Evolutionary conservation across 2,329 filamentous ascomycete species (phyloP).

Genomic region (Neurospora sp.): DNA sequence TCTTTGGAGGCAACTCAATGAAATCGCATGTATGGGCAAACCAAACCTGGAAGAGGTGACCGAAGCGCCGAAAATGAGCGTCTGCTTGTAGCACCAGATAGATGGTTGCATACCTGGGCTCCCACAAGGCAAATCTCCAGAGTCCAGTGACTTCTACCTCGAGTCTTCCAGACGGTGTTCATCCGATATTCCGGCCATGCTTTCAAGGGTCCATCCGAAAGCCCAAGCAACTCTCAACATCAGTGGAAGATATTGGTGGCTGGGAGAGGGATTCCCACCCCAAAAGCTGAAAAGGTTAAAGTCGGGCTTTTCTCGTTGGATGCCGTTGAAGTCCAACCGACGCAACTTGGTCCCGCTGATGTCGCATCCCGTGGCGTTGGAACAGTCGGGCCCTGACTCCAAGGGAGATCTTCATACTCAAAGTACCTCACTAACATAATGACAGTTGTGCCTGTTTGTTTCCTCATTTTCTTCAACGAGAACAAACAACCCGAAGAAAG

Average conservation of each 20-base stretch:
- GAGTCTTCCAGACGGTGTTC: background rate
- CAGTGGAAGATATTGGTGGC: background rate
- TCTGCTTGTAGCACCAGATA: background rate
- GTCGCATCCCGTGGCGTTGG: background rate
- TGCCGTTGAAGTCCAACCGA: background rate
- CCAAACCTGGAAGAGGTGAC: background rate
- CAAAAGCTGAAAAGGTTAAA: background rate
- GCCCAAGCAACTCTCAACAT: background rate
- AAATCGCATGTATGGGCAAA: background rate
- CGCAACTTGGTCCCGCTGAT: background rate
- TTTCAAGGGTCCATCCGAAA: background rate
- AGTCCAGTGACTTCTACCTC: background rate
- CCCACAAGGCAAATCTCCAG: background rate
- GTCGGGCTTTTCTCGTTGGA: background rate
- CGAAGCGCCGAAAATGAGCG: background rate
- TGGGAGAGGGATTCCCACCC: background rate
- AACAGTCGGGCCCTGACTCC: background rate
- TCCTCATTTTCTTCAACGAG: background rate
- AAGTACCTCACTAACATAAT: background rate
- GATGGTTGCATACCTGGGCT: background rate
- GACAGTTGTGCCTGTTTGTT: background rate
- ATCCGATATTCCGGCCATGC: background rate
- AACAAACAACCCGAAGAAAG: background rate
- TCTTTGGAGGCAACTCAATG: background rate
- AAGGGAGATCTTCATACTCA: background rate